Evolutionary conservation across 75 land plant genomes (phyloP), one percentile per base, ranked within the genome.

Genomic region (Azolla pinnata): DNA sequence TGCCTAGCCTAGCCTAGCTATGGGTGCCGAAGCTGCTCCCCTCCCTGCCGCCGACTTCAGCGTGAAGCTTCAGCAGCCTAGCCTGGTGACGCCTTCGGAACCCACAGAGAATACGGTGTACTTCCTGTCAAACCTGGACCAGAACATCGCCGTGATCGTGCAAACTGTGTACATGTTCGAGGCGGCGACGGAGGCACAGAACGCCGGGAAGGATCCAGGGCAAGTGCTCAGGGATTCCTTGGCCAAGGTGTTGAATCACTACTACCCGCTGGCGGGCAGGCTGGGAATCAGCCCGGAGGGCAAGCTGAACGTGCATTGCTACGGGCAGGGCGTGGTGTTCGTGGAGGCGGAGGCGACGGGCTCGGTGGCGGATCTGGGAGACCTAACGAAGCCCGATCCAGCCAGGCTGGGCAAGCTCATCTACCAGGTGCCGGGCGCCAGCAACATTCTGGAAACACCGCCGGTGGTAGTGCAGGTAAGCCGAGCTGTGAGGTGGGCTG

Each of bases 241-340:
- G 64, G 14, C 74, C 0, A 78, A 85, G 56, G 77, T 79, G 8
- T 65, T 92, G 27, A 86, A 82, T 3, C 70, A 74, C 25, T 85
- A 82, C 60, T 83, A 80, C 31, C 96, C 96, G 2, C 75, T 88
- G 14, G 95, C 97, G 0, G 97, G 97, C 18, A 48, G 90, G 54
- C 42, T 92, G 12, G 82, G 84, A 0, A 64, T 88, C 61, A 88
- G 95, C 74, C 14, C 55, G 0, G 81, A 82, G 30, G 71, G 62
- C 61, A 92, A 85, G 67, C 83, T 92, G 30, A 74, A 80, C 5
- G 74, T 88, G 24, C 75, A 88, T 44, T 85, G 83, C 64, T 73
- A 79, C 0, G 84, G 68, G 0, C 84, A 92, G 45, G 97, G 97
- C 0, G 90, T 83, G 18, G 72, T 85, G 19, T 85, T 92, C 40